Evolutionary conservation across 495 filamentous ascomycete genomes (phyloP).

Genomic region (Choiromyces venosus): DNA sequence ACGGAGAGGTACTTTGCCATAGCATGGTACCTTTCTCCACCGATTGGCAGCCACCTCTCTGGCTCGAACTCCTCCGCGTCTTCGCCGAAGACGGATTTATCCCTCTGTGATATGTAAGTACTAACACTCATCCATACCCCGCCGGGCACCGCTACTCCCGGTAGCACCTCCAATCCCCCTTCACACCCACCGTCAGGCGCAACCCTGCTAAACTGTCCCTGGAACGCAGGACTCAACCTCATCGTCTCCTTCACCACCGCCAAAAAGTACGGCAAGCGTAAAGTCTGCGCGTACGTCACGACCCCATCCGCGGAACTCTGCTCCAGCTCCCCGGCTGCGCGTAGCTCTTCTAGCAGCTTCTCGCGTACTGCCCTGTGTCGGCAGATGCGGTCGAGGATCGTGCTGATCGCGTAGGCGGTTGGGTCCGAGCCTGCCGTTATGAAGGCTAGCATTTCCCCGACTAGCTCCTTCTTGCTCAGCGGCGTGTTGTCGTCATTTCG

Average conservation of each 20-base stretch:
- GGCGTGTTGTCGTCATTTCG: constrained; percentile 3
- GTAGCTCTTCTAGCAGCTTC: background rate
- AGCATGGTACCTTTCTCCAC: constrained; percentile 24
- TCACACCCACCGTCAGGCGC: background rate
- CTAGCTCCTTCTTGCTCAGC: background rate
- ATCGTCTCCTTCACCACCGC: constrained; percentile 16
- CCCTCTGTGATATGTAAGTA: constrained; percentile 36
- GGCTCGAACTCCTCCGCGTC: constrained; percentile 60
- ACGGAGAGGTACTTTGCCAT: constrained; percentile 41
- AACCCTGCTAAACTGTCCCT: background rate
- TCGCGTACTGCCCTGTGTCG: background rate
- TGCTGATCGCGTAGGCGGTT: constrained; percentile 10
- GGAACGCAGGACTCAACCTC: constrained; percentile 4
- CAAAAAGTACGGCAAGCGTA: background rate
- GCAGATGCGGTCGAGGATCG: constrained; percentile 7
- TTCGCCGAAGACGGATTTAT: constrained; percentile 53
- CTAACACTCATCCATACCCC: constrained; percentile 12
- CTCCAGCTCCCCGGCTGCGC: background rate
- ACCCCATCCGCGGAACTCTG: background rate
- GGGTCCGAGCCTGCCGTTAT: constrained; percentile 11
- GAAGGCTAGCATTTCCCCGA: constrained; percentile 10
- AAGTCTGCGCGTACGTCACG: constrained; percentile 8
- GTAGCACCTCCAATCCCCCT: constrained; percentile 5
- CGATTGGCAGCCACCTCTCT: constrained; percentile 57
- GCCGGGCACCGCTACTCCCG: constrained; percentile 12